Percentiles rank a stretch among this genome's conserved stretches.
Conservation (phyloP, 2,329 filamentous ascomycete genomes). For the Graphium sp. region DNA sequence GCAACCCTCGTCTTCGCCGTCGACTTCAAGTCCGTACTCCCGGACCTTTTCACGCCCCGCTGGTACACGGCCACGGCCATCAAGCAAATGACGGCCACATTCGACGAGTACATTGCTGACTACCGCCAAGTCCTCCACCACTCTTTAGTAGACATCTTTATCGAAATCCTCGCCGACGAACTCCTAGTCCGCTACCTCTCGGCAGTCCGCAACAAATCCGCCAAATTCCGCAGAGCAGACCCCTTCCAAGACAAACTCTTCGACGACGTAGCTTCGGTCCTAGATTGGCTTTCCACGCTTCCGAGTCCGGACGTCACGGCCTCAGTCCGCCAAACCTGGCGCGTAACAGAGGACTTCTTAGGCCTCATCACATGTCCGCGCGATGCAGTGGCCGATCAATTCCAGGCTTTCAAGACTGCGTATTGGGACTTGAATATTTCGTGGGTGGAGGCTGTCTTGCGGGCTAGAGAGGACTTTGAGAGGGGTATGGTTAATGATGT, state of each 20-base stretch:
- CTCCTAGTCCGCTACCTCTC: constrained; percentile 74
- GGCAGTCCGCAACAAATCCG: constrained; percentile 74
- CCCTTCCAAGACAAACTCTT: constrained; percentile 87
- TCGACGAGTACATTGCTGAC: constrained; percentile 87
- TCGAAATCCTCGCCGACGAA: constrained; percentile 86
- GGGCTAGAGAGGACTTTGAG: constrained; percentile 85
- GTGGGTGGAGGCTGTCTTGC: constrained; percentile 87
- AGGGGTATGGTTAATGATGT: constrained; percentile 74
- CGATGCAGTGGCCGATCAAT: constrained; percentile 56
- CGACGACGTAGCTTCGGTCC: constrained; percentile 79
- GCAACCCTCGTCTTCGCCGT: constrained; percentile 75
- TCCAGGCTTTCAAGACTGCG: constrained; percentile 63
- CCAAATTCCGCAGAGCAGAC: constrained; percentile 73
- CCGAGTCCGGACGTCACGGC: constrained; percentile 52
- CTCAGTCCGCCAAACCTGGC: constrained; percentile 80
- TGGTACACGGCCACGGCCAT: constrained; percentile 84
- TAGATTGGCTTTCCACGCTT: constrained; percentile 68
- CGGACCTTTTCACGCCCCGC: constrained; percentile 75
- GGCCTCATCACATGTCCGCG: constrained; percentile 65
- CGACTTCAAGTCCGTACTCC: constrained; percentile 71
- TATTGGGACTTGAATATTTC: constrained; percentile 92
- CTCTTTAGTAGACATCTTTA: constrained; percentile 75
- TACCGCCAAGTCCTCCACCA: constrained; percentile 74
- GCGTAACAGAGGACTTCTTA: constrained; percentile 73
- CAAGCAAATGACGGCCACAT: constrained; percentile 85